Percentiles rank a stretch among this genome's conserved stretches.
phyloP scores from a whole-genome alignment of 2,329 filamentous ascomycete species.

The Microdochium nivale region DNA sequence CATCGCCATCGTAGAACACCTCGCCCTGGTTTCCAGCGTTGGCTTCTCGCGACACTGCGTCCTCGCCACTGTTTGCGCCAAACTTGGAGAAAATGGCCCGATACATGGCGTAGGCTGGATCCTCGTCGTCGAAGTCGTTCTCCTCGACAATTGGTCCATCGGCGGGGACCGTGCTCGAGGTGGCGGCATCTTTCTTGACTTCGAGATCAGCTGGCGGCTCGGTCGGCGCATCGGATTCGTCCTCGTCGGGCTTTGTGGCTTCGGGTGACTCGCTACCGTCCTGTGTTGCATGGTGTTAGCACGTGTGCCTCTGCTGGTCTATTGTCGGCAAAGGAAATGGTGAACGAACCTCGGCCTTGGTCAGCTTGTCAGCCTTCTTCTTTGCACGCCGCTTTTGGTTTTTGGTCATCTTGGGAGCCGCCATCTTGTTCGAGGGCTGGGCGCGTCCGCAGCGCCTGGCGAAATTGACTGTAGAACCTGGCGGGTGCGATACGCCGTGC shows the following conservation, averaged over 20 bases:
- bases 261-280: conserved; percentile 21
- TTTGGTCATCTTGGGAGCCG: conserved; percentile 71
- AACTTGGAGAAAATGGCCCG: conserved; percentile 78
- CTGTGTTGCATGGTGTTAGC: conserved; percentile 12
- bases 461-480: not conserved
- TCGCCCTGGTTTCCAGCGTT: conserved; percentile 72
- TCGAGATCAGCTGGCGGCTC: conserved; percentile 27
- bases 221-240: conserved; percentile 14
- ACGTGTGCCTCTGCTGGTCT: conserved; percentile 3
- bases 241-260: conserved; percentile 20
- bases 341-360: conserved; percentile 42
- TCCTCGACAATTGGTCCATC: conserved; percentile 36
- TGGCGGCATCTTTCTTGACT: conserved; percentile 29
- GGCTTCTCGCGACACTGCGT: conserved; percentile 54
- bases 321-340: conserved; percentile 4
- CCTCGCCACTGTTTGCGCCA: conserved; percentile 53
- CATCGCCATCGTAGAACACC: conserved; percentile 74
- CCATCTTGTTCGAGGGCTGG: conserved; percentile 37
- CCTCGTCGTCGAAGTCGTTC: conserved; percentile 50
- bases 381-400: conserved; percentile 88
- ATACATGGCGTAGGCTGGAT: conserved; percentile 78
- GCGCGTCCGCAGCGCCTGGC: conserved; percentile 3
- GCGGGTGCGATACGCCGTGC: no score
- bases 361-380: conserved; percentile 85
- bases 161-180: conserved; percentile 25